Conservation (phyloP, 352 stramenopile species). For the Blastocystis sp. region DNA sequence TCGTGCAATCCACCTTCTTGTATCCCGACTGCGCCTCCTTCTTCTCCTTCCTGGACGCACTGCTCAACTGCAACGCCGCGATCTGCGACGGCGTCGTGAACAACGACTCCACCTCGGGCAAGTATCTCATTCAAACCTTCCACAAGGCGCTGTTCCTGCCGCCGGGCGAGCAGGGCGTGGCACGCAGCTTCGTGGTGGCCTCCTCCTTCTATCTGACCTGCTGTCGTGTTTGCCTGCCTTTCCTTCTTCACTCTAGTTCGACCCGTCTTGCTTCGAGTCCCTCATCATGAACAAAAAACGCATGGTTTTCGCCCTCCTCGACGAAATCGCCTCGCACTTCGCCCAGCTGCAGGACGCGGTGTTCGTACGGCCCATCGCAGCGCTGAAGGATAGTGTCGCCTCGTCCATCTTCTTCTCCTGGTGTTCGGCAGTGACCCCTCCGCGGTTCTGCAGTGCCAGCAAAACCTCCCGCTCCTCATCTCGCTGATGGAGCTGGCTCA, state of each 20-base stretch:
- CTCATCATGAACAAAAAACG: slow-evolving; percentile 2
- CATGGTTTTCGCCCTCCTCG: not conserved
- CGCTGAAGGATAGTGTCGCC: slow-evolving; percentile 9
- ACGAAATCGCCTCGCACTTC: not conserved
- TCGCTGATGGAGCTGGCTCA: slow-evolving; percentile 17
- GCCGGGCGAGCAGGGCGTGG: not conserved
- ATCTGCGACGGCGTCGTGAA: slow-evolving; percentile 35
- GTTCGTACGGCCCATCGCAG: not conserved
- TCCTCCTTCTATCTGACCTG: slow-evolving; percentile 43
- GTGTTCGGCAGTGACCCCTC: slow-evolving; percentile 28
- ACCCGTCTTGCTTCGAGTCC: slow-evolving; percentile 51
- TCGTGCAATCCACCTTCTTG: slow-evolving; percentile 51
- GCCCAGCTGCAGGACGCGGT: not conserved
- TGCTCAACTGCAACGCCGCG: slow-evolving; percentile 2
- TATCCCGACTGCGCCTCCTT: not conserved
- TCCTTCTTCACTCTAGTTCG: not conserved
- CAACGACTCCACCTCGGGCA: slow-evolving; percentile 6
- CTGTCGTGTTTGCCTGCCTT: not conserved
- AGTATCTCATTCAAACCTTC: slow-evolving; percentile 62
- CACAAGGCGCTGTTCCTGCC: slow-evolving; percentile 5
- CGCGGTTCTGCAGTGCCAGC: slow-evolving; percentile 10
- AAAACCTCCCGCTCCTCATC: slow-evolving; percentile 41
- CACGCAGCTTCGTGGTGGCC: slow-evolving; percentile 15
- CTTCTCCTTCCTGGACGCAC: not conserved
- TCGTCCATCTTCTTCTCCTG: slow-evolving; percentile 35